phyloP scores from a whole-genome alignment of 129 eudicot species.

The Escallonia rubra region DNA sequence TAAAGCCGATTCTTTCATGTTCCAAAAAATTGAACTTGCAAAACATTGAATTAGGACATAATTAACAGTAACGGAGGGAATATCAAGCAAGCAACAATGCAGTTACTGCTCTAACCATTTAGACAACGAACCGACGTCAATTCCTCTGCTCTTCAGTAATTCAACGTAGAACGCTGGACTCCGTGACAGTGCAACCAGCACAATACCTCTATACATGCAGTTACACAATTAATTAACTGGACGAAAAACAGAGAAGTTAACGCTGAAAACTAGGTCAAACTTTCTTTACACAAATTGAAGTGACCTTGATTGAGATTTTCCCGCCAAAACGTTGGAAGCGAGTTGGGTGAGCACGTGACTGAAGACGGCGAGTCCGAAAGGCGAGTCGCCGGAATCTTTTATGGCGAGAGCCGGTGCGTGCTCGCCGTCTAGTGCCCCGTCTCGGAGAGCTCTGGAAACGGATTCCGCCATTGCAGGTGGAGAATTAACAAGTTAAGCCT shows the following conservation, averaged over 20 bases:
- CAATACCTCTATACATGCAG: slow-evolving; percentile 57
- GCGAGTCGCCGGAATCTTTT: slow-evolving; percentile 53
- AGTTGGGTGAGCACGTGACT: slow-evolving; percentile 75
- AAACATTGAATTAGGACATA: neutral
- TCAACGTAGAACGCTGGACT: slow-evolving; percentile 57
- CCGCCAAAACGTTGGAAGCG: slow-evolving; percentile 49
- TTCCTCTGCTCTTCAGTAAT: slow-evolving; percentile 55
- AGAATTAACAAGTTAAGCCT: neutral
- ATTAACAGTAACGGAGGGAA: too few species aligned
- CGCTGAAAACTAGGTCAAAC: neutral
- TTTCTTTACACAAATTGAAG: neutral
- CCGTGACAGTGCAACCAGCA: slow-evolving; percentile 59
- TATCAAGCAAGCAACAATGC: neutral
- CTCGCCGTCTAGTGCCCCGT: slow-evolving; percentile 85
- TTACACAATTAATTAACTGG: neutral
- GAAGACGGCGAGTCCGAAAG: slow-evolving; percentile 61
- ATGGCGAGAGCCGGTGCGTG: slow-evolving; percentile 91
- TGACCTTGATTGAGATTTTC: slow-evolving; percentile 72
- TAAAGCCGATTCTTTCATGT: too few species aligned
- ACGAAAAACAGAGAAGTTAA: neutral
- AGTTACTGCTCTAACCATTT: slow-evolving; percentile 40
- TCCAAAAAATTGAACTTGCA: neutral
- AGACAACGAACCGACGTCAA: slow-evolving; percentile 29
- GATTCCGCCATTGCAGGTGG: slow-evolving; percentile 61
- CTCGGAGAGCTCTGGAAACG: slow-evolving; percentile 78